Evolutionary conservation across 305 asterid species (phyloP).

Genomic region (Coffea humblotiana): DNA sequence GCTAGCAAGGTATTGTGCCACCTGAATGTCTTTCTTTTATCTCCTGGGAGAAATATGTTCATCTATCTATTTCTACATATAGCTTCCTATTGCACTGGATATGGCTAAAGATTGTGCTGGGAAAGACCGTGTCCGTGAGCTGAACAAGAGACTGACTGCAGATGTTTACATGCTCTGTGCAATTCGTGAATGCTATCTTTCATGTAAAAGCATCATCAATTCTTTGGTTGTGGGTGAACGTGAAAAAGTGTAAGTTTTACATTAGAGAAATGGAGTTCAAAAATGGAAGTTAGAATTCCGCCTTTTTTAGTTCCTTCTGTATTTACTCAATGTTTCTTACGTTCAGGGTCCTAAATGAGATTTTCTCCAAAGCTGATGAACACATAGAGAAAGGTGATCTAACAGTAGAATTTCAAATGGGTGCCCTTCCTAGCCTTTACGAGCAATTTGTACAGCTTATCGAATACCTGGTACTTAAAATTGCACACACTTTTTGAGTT

Average conservation of each 20-base stretch:
- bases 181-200: conserved; percentile 90
- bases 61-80: conserved; percentile 19
- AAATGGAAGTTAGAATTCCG: conserved; percentile 9
- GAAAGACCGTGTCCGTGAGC: conserved; percentile 82
- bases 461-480: conserved; percentile 61
- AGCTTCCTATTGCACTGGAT: conserved; percentile 97
- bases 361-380: conserved; percentile 68
- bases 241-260: conserved; percentile 67
- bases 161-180: conserved; percentile 87
- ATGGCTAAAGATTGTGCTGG: conserved; percentile 97
- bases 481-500: background rate
- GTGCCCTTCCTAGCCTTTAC: conserved; percentile 79
- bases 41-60: conserved; percentile 1
- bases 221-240: conserved; percentile 73
- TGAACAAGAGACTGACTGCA: conserved; percentile 70
- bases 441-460: conserved; percentile 85
- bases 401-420: conserved; percentile 57
- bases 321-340: conserved; percentile 9
- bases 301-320: conserved; percentile 4
- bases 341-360: conserved; percentile 67
- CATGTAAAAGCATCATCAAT: conserved; percentile 76
- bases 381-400: conserved; percentile 67
- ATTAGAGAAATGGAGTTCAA: conserved; percentile 5
- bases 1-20: conserved; percentile 84
- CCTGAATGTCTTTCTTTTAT: conserved; percentile 21